A percentile compares a stretch with the other conserved stretches of the same genome.
These are phyloP conservation scores for Ilex aquifolium DNA, from an alignment of 257 asterid genomes.

Conservation along the genomic window DNA sequence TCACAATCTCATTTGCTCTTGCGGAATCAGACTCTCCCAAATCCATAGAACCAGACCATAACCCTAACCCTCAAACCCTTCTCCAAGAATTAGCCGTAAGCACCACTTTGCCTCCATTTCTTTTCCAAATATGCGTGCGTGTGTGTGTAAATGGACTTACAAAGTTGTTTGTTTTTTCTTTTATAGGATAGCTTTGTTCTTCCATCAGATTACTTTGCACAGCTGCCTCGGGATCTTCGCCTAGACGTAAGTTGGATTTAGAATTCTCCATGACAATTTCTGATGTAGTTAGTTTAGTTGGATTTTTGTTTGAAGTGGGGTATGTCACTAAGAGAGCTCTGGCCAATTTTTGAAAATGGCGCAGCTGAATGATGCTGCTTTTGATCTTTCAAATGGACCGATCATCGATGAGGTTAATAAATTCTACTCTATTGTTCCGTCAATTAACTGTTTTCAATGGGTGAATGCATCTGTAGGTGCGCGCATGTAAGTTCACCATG, in stretches of 20 bases:
- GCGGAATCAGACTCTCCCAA: slow-evolving; percentile 69
- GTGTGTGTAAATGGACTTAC: background rate
- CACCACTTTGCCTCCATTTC: background rate
- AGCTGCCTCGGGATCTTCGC: slow-evolving; percentile 89
- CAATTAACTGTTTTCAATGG: background rate
- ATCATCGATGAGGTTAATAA: slow-evolving; percentile 74
- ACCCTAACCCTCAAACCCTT: slow-evolving; percentile 52
- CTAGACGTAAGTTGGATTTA: slow-evolving; percentile 59
- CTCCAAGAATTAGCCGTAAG: slow-evolving; percentile 69
- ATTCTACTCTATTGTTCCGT: background rate
- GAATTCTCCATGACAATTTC: background rate
- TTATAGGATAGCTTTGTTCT: slow-evolving; percentile 71
- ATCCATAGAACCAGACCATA: slow-evolving; percentile 53
- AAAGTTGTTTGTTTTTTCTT: background rate
- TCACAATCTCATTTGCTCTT: slow-evolving; percentile 41
- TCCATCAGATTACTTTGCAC: slow-evolving; percentile 66
- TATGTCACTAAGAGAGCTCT: background rate
- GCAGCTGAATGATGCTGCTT: slow-evolving; percentile 97
- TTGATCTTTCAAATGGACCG: slow-evolving; percentile 89
- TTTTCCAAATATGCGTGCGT: background rate
- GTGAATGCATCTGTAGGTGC: too few species aligned
- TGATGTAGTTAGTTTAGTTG: background rate
- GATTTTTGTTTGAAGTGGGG: too few species aligned
- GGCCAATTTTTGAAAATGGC: slow-evolving; percentile 13
- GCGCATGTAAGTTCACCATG: too few species aligned